These are phyloP conservation scores for Asclepias syriaca DNA, from an alignment of 257 asterid species.

Conservation along the genomic window DNA sequence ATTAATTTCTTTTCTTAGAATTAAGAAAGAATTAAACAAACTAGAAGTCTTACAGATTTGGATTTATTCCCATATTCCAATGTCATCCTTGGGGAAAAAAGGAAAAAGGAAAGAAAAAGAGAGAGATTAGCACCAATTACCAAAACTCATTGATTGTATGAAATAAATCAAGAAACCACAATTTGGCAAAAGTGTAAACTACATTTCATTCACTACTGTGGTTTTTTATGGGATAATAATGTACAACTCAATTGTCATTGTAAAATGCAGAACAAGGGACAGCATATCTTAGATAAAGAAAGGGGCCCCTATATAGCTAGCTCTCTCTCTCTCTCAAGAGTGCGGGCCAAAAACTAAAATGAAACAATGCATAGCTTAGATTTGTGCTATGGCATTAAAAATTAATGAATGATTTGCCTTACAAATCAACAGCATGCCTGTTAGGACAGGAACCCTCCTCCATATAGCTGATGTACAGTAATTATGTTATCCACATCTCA, in stretches of 20 bases:
- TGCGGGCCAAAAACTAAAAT: background rate
- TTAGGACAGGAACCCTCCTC: background rate
- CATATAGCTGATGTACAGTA: background rate
- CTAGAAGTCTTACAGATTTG: too few relatives aligned
- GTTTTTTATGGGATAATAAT: constrained; percentile 19
- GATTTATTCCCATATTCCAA: too few relatives aligned
- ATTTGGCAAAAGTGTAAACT: background rate
- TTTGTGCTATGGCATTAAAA: background rate
- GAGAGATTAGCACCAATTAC: too few relatives aligned
- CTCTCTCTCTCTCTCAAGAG: background rate
- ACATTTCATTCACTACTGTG: constrained; percentile 14
- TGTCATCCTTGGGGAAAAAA: too few relatives aligned
- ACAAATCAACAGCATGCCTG: background rate
- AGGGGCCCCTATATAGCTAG: background rate
- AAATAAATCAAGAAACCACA: too few relatives aligned
- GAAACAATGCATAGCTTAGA: background rate
- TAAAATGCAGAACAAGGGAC: constrained; percentile 1
- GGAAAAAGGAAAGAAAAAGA: too few relatives aligned
- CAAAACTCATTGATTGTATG: too few relatives aligned
- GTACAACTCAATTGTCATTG: constrained; percentile 26
- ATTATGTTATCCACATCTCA: background rate
- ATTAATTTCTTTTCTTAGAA: too few relatives aligned
- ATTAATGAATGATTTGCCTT: background rate
- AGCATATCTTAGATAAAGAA: background rate
- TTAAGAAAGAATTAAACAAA: too few relatives aligned